Evolutionary conservation across 148 eudicot genomes (phyloP).

Genomic region (Pouteria glomerata): DNA sequence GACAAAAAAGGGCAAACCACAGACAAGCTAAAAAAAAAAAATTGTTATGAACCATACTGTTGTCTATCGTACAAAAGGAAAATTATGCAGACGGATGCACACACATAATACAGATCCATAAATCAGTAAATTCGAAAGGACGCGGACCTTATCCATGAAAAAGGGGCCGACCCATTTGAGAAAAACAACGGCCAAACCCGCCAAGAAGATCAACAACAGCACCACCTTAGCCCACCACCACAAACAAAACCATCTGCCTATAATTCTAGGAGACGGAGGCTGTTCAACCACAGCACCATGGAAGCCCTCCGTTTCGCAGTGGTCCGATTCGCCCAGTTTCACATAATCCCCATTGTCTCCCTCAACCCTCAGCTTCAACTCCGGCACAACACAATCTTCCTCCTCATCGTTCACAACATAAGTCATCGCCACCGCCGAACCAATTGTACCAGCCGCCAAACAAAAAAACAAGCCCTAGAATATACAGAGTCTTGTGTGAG

Average conservation of each 20-base stretch:
- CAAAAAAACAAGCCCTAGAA: constrained; percentile 12
- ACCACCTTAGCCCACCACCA: constrained; percentile 70
- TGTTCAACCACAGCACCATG: constrained; percentile 11
- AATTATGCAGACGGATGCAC: not conserved
- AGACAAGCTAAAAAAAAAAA: not conserved
- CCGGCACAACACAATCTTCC: constrained; percentile 20
- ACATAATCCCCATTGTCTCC: constrained; percentile 40
- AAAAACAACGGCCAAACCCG: constrained; percentile 48
- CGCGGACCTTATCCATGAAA: constrained; percentile 69
- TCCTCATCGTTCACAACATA: constrained; percentile 14
- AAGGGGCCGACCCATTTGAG: constrained; percentile 79
- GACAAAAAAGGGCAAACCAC: not conserved
- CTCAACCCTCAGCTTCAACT: constrained; percentile 16
- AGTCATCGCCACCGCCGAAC: constrained; percentile 23
- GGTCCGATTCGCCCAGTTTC: constrained; percentile 12
- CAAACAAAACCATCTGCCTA: constrained; percentile 31
- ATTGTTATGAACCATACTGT: not conserved
- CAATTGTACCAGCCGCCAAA: too few species aligned
- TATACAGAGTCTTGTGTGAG: not conserved
- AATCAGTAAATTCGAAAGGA: not conserved
- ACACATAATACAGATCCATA: not conserved
- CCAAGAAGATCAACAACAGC: constrained; percentile 42
- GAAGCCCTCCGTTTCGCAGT: not conserved
- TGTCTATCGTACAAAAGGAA: not conserved
- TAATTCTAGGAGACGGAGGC: constrained; percentile 5